phyloP scores from a whole-genome alignment of 1,284 basidiomycete species.

The Ustilago crameri region DNA sequence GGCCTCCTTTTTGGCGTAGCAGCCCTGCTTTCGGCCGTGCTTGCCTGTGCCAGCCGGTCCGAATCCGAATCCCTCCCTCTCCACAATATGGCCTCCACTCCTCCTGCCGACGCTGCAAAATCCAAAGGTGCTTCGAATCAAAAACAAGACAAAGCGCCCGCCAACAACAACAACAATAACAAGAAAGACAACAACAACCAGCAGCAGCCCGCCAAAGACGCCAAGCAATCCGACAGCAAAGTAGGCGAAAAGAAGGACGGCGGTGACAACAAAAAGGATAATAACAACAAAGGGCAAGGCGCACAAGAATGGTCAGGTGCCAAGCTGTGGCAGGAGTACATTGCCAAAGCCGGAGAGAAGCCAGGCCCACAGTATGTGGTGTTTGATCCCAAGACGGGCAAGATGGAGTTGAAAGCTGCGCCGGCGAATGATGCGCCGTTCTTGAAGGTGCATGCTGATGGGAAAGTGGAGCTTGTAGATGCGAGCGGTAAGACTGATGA shows the following conservation, averaged over 20 bases:
- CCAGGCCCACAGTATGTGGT: conserved; percentile 27
- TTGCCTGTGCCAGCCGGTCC: conserved; percentile 28
- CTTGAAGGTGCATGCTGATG: conserved; percentile 27
- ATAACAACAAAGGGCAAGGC: not conserved
- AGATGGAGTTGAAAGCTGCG: conserved; percentile 31
- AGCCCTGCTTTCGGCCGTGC: conserved; percentile 22
- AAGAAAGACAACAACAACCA: conserved; percentile 7
- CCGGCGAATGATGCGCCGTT: conserved; percentile 26
- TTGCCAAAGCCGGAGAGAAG: conserved; percentile 8
- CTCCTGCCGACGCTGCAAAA: conserved; percentile 4
- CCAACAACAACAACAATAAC: not conserved
- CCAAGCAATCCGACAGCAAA: no score
- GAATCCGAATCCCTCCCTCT: conserved; percentile 22
- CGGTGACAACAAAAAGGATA: conserved; percentile 2
- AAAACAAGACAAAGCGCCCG: not conserved
- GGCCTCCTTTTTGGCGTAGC: conserved; percentile 25
- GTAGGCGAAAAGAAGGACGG: not conserved
- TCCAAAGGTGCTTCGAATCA: not conserved
- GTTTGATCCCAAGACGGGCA: conserved; percentile 27
- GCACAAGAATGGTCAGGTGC: conserved; percentile 29
- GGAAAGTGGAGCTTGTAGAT: conserved; percentile 28
- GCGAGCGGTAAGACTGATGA: not conserved
- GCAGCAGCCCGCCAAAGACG: conserved; percentile 3
- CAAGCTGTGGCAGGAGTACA: conserved; percentile 25
- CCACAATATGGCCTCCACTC: conserved; percentile 16